Percentiles rank a stretch among this genome's conserved stretches.
Evolutionary conservation across 352 stramenopile species (phyloP).

Genomic region (Globisporangium rhizosaccharum): DNA sequence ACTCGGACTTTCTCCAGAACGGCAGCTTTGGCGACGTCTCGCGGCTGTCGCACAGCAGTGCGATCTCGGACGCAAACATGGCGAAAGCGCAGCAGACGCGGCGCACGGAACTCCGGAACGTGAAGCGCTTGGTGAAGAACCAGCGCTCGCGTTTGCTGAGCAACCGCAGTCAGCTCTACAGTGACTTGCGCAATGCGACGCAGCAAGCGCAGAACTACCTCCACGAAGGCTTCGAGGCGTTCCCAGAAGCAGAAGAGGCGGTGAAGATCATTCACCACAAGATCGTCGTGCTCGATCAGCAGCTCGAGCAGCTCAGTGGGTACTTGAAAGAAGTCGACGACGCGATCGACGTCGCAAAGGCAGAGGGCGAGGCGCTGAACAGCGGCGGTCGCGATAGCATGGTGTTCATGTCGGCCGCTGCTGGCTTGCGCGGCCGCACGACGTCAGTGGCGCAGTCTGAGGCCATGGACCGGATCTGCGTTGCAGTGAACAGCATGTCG

Average conservation of each 20-base stretch:
- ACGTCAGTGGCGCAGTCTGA: conserved; percentile 18
- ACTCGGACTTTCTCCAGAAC: conserved; percentile 72
- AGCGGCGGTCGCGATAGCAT: conserved; percentile 50
- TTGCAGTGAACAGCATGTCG: conserved; percentile 65
- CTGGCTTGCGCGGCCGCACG: conserved; percentile 13
- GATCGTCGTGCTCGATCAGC: conserved; percentile 68
- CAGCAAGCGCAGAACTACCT: conserved; percentile 82
- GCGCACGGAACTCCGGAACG: conserved; percentile 62
- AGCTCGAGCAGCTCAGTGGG: conserved; percentile 56
- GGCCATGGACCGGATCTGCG: conserved; percentile 53
- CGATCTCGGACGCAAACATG: conserved; percentile 30
- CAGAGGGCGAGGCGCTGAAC: conserved; percentile 42
- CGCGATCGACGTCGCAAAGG: conserved; percentile 60
- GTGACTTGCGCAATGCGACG: conserved; percentile 74
- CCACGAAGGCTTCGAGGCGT: conserved; percentile 72
- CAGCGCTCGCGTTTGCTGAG: conserved; percentile 75
- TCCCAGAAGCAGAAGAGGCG: conserved; percentile 69
- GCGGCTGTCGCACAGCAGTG: conserved; percentile 30
- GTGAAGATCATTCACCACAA: conserved; percentile 83
- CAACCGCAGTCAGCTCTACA: conserved; percentile 76
- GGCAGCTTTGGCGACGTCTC: conserved; percentile 66
- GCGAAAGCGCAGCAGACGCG: conserved; percentile 57
- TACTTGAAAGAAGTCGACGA: conserved; percentile 73
- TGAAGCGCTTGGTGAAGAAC: conserved; percentile 75
- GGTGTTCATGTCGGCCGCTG: conserved; percentile 34